Evolutionary conservation across 2,329 filamentous ascomycete species (phyloP).

Genomic region (Niveomyces coronatus): DNA sequence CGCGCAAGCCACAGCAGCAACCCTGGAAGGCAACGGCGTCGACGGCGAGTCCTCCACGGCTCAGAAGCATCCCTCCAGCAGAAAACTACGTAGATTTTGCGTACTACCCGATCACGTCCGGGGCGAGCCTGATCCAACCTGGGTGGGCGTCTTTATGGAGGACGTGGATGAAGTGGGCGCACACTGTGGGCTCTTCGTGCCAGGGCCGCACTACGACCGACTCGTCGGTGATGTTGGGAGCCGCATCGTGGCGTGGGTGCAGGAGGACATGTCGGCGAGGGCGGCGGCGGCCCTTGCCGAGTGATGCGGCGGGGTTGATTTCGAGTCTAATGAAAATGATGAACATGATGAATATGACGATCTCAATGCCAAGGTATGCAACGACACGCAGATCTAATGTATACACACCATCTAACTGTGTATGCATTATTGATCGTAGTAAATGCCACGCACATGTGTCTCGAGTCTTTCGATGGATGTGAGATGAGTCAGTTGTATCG

Average conservation of each 20-base stretch:
- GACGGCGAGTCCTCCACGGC: slow-evolving; percentile 14
- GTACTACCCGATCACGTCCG: slow-evolving; percentile 49
- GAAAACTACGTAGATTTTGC: slow-evolving; percentile 68
- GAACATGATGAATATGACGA: background rate
- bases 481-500: no score
- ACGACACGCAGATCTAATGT: no score
- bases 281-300: slow-evolving; percentile 23
- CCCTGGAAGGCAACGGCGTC: slow-evolving; percentile 18
- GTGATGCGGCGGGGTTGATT: no score
- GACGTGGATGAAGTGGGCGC: slow-evolving; percentile 77
- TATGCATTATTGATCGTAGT: no score
- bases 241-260: slow-evolving; percentile 59
- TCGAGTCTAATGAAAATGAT: background rate
- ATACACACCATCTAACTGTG: no score
- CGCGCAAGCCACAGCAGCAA: slow-evolving; percentile 9
- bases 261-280: slow-evolving; percentile 44
- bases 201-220: slow-evolving; percentile 61
- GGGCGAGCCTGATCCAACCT: slow-evolving; percentile 55
- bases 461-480: no score
- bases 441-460: no score
- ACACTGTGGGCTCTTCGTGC: slow-evolving; percentile 72
- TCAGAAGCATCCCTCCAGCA: slow-evolving; percentile 16
- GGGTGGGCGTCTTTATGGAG: slow-evolving; percentile 73
- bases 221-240: slow-evolving; percentile 67
- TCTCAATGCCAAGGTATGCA: background rate